These are phyloP conservation scores for Stephania yunnanensis DNA, from an alignment of 164 flowering plant genomes.

Conservation along the genomic window DNA sequence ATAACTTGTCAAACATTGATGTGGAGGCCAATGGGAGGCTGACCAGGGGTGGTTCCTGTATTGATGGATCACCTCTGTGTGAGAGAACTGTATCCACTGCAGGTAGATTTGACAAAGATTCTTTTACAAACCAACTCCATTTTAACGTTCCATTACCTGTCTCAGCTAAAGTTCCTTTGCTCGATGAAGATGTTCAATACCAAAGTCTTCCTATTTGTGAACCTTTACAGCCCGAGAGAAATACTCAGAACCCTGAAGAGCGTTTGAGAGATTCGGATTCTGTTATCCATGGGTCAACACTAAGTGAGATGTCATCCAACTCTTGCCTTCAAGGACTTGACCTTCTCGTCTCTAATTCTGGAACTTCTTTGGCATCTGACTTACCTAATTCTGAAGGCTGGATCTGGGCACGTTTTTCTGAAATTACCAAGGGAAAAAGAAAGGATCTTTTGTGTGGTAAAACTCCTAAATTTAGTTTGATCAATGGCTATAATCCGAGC, in stretches of 20 bases:
- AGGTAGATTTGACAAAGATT: background rate
- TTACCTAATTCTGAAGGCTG: slow-evolving; percentile 34
- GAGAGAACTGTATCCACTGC: slow-evolving; percentile 3
- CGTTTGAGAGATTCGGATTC: slow-evolving; percentile 6
- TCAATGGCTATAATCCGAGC: slow-evolving; percentile 27
- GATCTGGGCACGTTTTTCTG: slow-evolving; percentile 69
- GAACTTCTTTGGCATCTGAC: background rate
- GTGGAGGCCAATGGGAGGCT: background rate
- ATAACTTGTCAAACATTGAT: background rate
- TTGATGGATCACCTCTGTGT: background rate
- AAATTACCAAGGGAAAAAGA: slow-evolving; percentile 38
- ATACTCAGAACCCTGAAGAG: slow-evolving; percentile 23
- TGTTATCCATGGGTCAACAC: slow-evolving; percentile 13
- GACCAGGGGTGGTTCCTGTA: background rate
- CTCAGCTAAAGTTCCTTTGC: slow-evolving; percentile 12
- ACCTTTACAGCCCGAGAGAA: slow-evolving; percentile 19
- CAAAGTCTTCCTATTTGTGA: slow-evolving; percentile 7
- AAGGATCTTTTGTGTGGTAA: slow-evolving; percentile 41
- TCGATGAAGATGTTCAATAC: slow-evolving; percentile 10
- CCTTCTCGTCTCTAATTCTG: background rate
- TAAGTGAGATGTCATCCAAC: background rate
- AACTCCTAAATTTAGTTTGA: slow-evolving; percentile 43
- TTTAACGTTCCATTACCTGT: background rate
- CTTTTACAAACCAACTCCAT: slow-evolving; percentile 8
- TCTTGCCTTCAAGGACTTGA: slow-evolving; percentile 5